Evolutionary conservation across 805 yeast genomes (phyloP).

Genomic region (Metschnikowia vanudenii): DNA sequence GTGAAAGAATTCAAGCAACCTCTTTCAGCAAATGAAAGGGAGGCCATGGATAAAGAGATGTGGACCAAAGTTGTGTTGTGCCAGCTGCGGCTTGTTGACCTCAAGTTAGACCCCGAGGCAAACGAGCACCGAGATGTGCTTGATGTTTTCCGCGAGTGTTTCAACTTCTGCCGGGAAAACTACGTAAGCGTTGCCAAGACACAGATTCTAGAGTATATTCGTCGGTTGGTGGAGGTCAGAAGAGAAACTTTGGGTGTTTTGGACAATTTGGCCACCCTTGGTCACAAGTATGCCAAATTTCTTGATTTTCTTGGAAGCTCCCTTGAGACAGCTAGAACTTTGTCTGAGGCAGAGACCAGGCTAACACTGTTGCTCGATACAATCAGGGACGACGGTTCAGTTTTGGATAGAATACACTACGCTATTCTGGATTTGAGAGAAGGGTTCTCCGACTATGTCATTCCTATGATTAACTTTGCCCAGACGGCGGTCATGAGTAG

Average conservation of each 20-base stretch:
- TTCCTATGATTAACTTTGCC: conserved; percentile 1
- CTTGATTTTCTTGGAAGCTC: background rate
- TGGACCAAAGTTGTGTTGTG: background rate
- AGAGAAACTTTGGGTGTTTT: background rate
- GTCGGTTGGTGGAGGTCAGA: background rate
- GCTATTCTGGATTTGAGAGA: background rate
- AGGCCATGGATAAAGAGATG: background rate
- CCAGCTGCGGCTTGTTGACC: background rate
- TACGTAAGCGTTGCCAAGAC: conserved; percentile 1
- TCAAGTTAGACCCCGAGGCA: background rate
- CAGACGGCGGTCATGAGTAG: conserved; percentile 2
- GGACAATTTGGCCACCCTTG: background rate
- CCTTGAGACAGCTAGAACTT: background rate
- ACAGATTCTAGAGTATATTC: conserved; percentile 1
- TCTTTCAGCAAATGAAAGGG: background rate
- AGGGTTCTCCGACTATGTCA: background rate
- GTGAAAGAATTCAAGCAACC: background rate
- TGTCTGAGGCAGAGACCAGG: background rate
- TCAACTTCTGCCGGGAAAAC: background rate
- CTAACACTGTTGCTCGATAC: background rate
- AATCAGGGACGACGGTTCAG: background rate
- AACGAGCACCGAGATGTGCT: background rate
- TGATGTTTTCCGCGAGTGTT: conserved; percentile 2
- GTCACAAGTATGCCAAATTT: conserved; percentile 1
- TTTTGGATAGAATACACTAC: background rate